These are phyloP conservation scores for Eucalyptus microcorys DNA, from an alignment of 345 rosid genomes.

Conservation along the genomic window DNA sequence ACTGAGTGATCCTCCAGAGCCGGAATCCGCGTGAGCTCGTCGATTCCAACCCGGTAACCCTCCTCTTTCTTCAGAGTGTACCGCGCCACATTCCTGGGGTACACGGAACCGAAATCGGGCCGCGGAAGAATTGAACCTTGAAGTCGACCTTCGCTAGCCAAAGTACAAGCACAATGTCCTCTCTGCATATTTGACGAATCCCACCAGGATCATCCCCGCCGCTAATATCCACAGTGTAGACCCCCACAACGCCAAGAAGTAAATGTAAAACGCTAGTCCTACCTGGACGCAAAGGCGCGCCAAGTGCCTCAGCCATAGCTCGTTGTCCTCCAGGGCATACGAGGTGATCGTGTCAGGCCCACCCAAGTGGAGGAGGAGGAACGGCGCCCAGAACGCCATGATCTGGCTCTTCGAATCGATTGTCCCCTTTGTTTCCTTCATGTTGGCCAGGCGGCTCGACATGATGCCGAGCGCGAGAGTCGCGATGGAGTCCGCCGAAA, in stretches of 20 bases:
- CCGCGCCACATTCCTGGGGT: background rate
- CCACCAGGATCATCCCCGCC: background rate
- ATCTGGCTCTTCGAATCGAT: background rate
- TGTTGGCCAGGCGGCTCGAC: background rate
- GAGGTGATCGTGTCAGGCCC: background rate
- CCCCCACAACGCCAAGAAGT: background rate
- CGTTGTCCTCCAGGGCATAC: background rate
- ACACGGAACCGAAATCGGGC: background rate
- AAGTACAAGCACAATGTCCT: background rate
- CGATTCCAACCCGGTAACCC: background rate
- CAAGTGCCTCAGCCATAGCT: background rate
- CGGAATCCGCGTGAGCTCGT: background rate
- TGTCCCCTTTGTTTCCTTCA: background rate
- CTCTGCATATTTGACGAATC: background rate
- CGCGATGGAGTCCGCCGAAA: background rate
- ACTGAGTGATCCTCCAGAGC: background rate
- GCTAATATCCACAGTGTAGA: background rate
- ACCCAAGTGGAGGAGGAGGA: background rate
- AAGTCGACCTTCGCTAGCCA: background rate
- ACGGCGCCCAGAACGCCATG: background rate
- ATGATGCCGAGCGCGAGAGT: background rate
- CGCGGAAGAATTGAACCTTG: background rate
- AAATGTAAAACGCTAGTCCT: background rate
- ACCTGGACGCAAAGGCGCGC: background rate
- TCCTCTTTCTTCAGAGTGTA: background rate